Evolutionary conservation across 2,329 filamentous ascomycete species (phyloP).

Genomic region (Monilinia fructigena): DNA sequence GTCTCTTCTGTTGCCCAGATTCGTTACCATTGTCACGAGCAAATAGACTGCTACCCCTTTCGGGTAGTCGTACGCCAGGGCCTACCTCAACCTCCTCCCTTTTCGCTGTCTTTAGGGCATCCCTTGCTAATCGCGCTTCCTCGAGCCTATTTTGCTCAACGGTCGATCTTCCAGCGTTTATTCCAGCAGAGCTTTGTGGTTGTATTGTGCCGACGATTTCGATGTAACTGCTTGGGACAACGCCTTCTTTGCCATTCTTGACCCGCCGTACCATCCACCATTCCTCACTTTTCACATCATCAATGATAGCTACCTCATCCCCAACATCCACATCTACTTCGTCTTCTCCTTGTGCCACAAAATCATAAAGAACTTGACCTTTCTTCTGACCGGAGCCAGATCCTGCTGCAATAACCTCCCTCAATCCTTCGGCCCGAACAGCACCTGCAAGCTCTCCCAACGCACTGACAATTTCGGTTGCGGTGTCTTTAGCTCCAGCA

Average conservation of each 20-base stretch:
- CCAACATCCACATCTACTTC: conserved; percentile 89
- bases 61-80: conserved; percentile 70
- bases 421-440: conserved; percentile 75
- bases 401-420: conserved; percentile 82
- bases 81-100: conserved; percentile 72
- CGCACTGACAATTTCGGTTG: conserved; percentile 84
- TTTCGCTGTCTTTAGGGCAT: conserved; percentile 64
- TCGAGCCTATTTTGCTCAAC: conserved; percentile 78
- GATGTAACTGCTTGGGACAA: conserved; percentile 94
- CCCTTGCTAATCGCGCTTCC: conserved; percentile 79
- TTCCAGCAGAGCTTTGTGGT: conserved; percentile 50
- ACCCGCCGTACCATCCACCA: conserved; percentile 96
- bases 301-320: conserved; percentile 87
- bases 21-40: conserved; percentile 65
- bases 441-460: conserved; percentile 88
- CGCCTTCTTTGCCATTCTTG: conserved; percentile 91
- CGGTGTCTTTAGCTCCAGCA: conserved; percentile 94
- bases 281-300: conserved; percentile 90
- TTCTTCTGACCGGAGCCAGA: conserved; percentile 71
- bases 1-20: conserved; percentile 68
- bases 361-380: conserved; percentile 88
- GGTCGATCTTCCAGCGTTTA: conserved; percentile 61
- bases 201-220: conserved; percentile 73
- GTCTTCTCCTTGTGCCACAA: conserved; percentile 93
- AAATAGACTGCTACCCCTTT: conserved; percentile 76